Base-by-base conservation (phyloP, 345 rosid species). In the Cardiospermum halicacabum region DNA sequence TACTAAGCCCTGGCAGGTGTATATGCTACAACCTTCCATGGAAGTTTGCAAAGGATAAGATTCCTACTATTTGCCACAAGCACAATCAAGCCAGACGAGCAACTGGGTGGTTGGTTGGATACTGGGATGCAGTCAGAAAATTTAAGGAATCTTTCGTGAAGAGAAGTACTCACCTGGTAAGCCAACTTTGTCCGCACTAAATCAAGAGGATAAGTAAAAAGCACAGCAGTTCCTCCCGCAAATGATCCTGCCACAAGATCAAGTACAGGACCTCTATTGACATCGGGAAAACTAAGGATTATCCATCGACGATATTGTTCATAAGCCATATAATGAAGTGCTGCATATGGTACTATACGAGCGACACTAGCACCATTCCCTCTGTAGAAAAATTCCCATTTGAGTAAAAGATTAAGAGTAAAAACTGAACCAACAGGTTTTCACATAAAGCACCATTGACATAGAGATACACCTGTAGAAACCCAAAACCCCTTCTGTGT, bases 301-400 rank as follows among this genome's bases (percentile, higher is more conserved):
- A 90, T 90, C 96, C 94, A 93, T 77, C 96, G 84, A 21, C 98
- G 82, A 63, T 93, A 90, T 69, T 93, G 82, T 58, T 93, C 98
- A 37, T 93, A 93, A 57, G 96, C 76, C 98, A 90, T 93, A 66
- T 86, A 93, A 77, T 93, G 97, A 69, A 90, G 96, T 4, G 96
- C 98, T 10, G 97, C 98, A 61, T 93, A 88, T 1, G 98, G 97
- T 47, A 88, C 89, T 64, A 90, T 93, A 68, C 97, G 83, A 47
- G 97, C 97, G 63, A 93, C 90, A 79, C 96, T 88, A 57, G 97
- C 94, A 61, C 97, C 97, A 67, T 89, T 89, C 27, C 97, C 96
- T 74, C 97, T 93, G 80, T 18, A 58, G 53, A 57, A 40, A 27
- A 73, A 50, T 71, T 71, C 48, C 37, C 76, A 54, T 40, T 53